These are phyloP conservation scores for Vaccinium darrowii DNA, from an alignment of 148 eudicot genomes.

Conservation along the genomic window DNA sequence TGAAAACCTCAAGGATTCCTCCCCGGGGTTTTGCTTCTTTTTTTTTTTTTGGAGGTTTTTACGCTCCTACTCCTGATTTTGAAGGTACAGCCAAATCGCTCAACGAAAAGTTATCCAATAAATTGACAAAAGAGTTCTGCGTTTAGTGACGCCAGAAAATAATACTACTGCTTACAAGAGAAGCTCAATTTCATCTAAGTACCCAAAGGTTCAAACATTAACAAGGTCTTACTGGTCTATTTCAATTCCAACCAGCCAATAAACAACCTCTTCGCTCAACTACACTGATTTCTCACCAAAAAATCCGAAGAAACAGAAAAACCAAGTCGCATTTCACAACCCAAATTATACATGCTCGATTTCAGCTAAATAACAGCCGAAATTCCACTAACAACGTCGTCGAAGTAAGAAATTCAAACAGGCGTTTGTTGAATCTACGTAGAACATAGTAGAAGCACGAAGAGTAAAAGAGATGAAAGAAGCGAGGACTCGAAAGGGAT, in stretches of 20 bases:
- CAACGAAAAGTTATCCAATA: constrained; percentile 2
- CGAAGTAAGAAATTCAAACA: not conserved
- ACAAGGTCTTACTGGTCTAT: not conserved
- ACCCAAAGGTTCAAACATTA: constrained; percentile 7
- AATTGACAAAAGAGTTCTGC: constrained; percentile 16
- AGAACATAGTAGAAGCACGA: not conserved
- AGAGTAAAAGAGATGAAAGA: not conserved
- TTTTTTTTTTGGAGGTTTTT: not conserved
- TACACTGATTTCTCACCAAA: not conserved
- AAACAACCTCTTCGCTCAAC: not conserved
- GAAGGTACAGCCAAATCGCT: constrained; percentile 17
- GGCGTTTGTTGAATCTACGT: not conserved
- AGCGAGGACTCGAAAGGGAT: not conserved
- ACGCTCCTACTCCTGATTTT: not conserved
- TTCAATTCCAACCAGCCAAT: not conserved
- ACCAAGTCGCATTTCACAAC: not conserved
- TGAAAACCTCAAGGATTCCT: constrained; percentile 3
- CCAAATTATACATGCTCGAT: not conserved
- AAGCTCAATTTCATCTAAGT: constrained; percentile 3
- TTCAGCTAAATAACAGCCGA: not conserved
- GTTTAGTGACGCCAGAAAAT: not conserved
- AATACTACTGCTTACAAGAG: not conserved
- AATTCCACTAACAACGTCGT: not conserved
- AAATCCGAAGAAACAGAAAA: not conserved
- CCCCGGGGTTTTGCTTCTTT: not conserved